These are phyloP conservation scores for Malassezia arunalokei DNA, from an alignment of 1,284 basidiomycete species.

Conservation along the genomic window DNA sequence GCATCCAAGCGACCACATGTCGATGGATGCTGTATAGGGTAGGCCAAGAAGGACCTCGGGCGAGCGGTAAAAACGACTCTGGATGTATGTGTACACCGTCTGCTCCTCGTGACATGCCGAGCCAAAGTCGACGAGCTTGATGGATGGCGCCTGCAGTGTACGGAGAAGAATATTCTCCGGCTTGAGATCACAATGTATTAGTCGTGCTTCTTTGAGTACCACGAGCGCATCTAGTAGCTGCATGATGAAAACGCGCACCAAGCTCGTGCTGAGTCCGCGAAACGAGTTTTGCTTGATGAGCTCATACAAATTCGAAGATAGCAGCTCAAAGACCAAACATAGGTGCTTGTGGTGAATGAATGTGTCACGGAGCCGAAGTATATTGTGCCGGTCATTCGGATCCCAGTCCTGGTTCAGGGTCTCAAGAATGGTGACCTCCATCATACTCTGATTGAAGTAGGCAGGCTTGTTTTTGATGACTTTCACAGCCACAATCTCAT, in stretches of 20 bases:
- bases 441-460: constrained; percentile 98
- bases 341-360: constrained; percentile 95
- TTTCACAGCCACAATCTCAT: constrained; percentile 95
- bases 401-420: constrained; percentile 55
- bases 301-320: constrained; percentile 96
- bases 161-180: constrained; percentile 48
- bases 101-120: constrained; percentile 96
- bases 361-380: constrained; percentile 82
- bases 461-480: constrained; percentile 99
- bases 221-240: constrained; percentile 85
- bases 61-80: constrained; percentile 94
- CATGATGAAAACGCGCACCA: constrained; percentile 94
- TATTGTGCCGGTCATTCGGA: constrained; percentile 88
- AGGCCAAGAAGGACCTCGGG: constrained; percentile 92
- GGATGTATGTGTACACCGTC: constrained; percentile 98
- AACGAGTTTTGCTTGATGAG: constrained; percentile 99
- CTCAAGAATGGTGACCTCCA: constrained; percentile 97
- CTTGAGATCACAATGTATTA: constrained; percentile 97
- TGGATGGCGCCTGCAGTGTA: constrained; percentile 88
- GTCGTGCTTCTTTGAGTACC: constrained; percentile 80
- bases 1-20: constrained; percentile 89
- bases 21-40: constrained; percentile 83
- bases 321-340: constrained; percentile 91
- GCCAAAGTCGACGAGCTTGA: constrained; percentile 98
- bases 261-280: constrained; percentile 85